Percentiles rank a stretch among this genome's conserved stretches.
Evolutionary conservation across 208 protist species (phyloP).

Genomic region (Crithidia thermophila): DNA sequence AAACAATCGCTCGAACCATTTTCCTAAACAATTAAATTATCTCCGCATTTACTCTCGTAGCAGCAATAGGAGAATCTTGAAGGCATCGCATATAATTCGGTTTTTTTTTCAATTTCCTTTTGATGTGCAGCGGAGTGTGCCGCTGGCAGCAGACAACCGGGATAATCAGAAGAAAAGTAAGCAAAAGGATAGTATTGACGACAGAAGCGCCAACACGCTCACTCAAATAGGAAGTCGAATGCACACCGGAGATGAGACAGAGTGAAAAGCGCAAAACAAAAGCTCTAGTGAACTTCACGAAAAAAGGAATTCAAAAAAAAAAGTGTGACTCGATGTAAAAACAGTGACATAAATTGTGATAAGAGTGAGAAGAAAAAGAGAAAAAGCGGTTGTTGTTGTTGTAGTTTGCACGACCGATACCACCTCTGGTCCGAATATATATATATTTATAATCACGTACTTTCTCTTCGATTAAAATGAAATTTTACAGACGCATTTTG

Average conservation of each 20-base stretch:
- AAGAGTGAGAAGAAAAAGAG: background rate
- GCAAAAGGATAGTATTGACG: no score
- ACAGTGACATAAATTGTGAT: background rate
- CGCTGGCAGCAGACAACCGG: background rate
- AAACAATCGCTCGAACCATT: no score
- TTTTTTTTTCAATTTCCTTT: slow-evolving; percentile 1
- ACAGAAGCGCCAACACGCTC: no score
- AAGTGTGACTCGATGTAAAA: background rate
- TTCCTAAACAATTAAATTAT: no score
- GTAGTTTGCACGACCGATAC: background rate
- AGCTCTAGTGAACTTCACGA: background rate
- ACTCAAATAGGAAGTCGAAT: background rate
- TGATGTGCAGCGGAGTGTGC: background rate
- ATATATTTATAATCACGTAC: no score
- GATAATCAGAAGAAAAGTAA: no score
- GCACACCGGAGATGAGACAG: background rate
- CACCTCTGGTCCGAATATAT: background rate
- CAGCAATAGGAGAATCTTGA: no score
- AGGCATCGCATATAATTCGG: no score
- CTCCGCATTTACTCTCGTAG: no score
- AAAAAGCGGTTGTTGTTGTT: no score
- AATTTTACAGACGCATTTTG: no score
- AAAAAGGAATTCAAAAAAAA: background rate
- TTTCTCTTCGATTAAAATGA: no score
- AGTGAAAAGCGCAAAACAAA: background rate